Percentiles rank a stretch among this genome's conserved stretches.
These are phyloP conservation scores for Perkinsus olseni DNA, from an alignment of 169 alveolate genomes.

Conservation along the genomic window DNA sequence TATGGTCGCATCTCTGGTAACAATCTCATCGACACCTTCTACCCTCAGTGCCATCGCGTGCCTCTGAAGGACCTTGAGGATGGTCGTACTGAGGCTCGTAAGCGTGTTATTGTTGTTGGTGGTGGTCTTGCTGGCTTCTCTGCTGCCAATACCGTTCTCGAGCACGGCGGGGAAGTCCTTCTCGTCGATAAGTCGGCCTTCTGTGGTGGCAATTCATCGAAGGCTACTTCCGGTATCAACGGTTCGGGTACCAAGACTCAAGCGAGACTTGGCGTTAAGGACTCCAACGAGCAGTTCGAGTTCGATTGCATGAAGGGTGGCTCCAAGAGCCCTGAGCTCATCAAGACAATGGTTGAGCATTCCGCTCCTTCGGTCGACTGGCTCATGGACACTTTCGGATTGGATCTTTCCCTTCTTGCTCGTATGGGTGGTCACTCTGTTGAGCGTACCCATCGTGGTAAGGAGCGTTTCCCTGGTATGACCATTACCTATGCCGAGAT, in stretches of 20 bases:
- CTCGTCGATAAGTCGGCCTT: slow-evolving; percentile 22
- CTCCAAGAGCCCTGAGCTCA: slow-evolving; percentile 36
- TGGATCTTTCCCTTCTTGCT: slow-evolving; percentile 1
- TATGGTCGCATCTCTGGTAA: slow-evolving; percentile 45
- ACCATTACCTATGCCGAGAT: slow-evolving; percentile 22
- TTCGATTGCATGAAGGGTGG: slow-evolving; percentile 44
- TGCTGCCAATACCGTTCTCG: slow-evolving; percentile 28
- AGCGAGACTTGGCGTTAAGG: slow-evolving; percentile 34
- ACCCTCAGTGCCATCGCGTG: too few relatives aligned
- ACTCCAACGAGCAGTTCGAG: slow-evolving; percentile 32
- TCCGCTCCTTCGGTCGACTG: slow-evolving; percentile 29
- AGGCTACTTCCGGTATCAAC: slow-evolving; percentile 32
- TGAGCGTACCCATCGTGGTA: not conserved
- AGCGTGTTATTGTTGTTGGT: not conserved
- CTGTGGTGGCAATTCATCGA: slow-evolving; percentile 39
- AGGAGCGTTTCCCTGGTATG: not conserved
- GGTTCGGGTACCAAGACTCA: slow-evolving; percentile 35
- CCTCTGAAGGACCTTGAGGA: too few relatives aligned
- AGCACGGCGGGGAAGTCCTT: slow-evolving; percentile 22
- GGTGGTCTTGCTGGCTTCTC: slow-evolving; percentile 24
- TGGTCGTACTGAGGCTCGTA: too few relatives aligned
- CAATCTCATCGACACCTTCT: slow-evolving; percentile 12
- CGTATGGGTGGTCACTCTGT: slow-evolving; percentile 14
- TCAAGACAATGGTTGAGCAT: slow-evolving; percentile 23
- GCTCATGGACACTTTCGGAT: slow-evolving; percentile 21